Evolutionary conservation across 768 basidiomycete genomes (phyloP), one percentile per base, ranked within the genome.

Genomic region (Rhodotorula toruloides): DNA sequence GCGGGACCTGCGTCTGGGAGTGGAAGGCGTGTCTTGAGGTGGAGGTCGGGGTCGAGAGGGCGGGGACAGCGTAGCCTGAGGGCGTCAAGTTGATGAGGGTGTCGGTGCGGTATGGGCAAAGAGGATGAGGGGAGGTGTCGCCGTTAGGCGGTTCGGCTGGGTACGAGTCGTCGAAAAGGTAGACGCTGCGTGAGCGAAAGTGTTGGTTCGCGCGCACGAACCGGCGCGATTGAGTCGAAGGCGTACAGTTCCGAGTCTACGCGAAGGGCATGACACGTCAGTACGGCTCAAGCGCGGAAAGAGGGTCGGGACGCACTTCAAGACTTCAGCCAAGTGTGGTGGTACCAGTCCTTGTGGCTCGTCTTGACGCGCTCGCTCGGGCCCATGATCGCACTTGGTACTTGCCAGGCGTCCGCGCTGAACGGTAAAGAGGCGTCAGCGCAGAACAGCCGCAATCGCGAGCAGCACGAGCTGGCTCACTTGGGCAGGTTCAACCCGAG

Each of bases 141-240:
- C 17, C 17, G 39, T 17, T 14, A 19, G 46, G 44, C 0, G 50
- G 25, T 12, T 4, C 3, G 13, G 43, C 56, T 0, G 67, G 67
- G 50, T 68, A 68, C 27, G 31, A 42, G 57, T 68, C 67, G 52
- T 63, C 57, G 57, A 62, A 68, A 37, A 46, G 29, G 61, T 58
- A 58, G 50, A 61, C 21, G 5, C 67, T 68, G 61, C 16, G 44
- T 3, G 11, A 1, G 42, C 12, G 34, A 6, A 12, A 56, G 29
- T 1, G 54, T 22, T 5, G n/a, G 32, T 52, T 6, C 11, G 32
- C 17, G 34, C 16, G 31, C 48, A 13, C 14, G 48, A 32, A 32
- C n/a, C 7, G 11, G 10, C 11, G 48, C 10, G 29, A 5, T n/a
- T 32, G 22, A 31, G 32, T 3, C 10, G n/a, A 22, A 22, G 37